phyloP scores from a whole-genome alignment of 1,284 basidiomycete genomes.

The Ceratobasidium sp. region DNA sequence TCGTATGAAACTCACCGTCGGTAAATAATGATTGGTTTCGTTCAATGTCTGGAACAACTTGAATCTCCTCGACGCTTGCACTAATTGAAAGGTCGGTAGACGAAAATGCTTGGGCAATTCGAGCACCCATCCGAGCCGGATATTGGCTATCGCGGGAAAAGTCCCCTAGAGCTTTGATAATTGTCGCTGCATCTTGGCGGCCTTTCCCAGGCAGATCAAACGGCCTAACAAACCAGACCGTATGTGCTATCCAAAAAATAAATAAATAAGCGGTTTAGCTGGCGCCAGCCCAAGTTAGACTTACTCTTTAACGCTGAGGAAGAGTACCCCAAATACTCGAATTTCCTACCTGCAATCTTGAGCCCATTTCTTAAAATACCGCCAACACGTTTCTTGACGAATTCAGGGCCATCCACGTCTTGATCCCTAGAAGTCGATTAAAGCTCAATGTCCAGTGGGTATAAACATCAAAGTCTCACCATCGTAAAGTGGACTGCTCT shows the following conservation, averaged over 20 bases:
- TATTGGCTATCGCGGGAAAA: constrained; percentile 66
- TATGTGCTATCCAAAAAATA: constrained; percentile 53
- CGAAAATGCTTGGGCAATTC: constrained; percentile 79
- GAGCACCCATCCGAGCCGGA: constrained; percentile 77
- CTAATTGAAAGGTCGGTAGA: constrained; percentile 72
- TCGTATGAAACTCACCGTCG: constrained; percentile 57
- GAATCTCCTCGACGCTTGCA: constrained; percentile 68
- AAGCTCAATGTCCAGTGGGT: not conserved
- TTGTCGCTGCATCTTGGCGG: constrained; percentile 60
- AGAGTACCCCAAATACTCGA: constrained; percentile 70
- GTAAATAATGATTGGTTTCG: constrained; percentile 58
- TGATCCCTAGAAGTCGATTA: constrained; percentile 56
- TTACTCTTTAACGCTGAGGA: constrained; percentile 62
- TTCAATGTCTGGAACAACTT: constrained; percentile 63
- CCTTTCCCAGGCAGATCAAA: constrained; percentile 58
- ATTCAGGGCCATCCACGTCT: constrained; percentile 64
- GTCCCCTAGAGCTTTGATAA: constrained; percentile 68
- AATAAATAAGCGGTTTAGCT: not conserved
- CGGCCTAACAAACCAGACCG: constrained; percentile 71
- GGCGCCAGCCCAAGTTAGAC: not conserved
- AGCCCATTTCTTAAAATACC: constrained; percentile 63
- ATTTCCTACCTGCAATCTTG: constrained; percentile 64
- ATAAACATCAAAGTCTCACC: constrained; percentile 47
- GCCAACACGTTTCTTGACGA: constrained; percentile 64
- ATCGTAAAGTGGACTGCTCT: constrained; percentile 63